phyloP scores from a whole-genome alignment of 768 basidiomycete species.

The Lanmaoa rubissima region DNA sequence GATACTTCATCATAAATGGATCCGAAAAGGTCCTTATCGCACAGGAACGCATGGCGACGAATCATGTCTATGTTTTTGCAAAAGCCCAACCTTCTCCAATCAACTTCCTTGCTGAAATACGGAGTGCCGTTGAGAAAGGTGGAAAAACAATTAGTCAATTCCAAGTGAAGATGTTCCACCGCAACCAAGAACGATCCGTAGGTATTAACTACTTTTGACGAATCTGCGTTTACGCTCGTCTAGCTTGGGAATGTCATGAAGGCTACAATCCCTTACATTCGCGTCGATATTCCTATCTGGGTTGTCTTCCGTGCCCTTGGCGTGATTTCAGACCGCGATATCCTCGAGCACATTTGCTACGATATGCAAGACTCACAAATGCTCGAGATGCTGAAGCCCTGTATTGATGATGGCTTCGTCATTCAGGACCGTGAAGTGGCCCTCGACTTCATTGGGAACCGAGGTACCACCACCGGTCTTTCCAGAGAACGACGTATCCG shows the following conservation, averaged over 20 bases:
- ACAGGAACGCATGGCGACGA: slow-evolving; percentile 98
- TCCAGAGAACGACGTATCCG: slow-evolving; percentile 90
- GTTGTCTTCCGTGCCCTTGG: slow-evolving; percentile 98
- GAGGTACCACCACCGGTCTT: slow-evolving; percentile 92
- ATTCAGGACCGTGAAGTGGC: slow-evolving; percentile 98
- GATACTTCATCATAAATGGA: slow-evolving; percentile 99
- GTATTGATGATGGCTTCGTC: slow-evolving; percentile 97
- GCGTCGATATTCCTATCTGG: slow-evolving; percentile 97
- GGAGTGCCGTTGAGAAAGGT: slow-evolving; percentile 95
- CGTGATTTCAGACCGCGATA: slow-evolving; percentile 96
- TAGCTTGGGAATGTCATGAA: slow-evolving; percentile 92
- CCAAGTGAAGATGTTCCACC: slow-evolving; percentile 95
- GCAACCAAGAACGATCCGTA: slow-evolving; percentile 86
- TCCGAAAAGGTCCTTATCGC: slow-evolving; percentile 99
- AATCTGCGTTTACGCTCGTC: slow-evolving; percentile 2
- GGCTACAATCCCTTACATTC: slow-evolving; percentile 97
- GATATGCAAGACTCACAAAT: slow-evolving; percentile 95
- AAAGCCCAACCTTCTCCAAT: slow-evolving; percentile 97
- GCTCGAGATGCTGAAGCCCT: slow-evolving; percentile 97
- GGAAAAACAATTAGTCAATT: slow-evolving; percentile 98
- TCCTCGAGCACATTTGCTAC: slow-evolving; percentile 97
- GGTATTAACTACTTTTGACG: slow-evolving; percentile 26
- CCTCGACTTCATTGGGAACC: slow-evolving; percentile 96
- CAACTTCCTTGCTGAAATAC: slow-evolving; percentile 94
- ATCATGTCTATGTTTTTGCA: slow-evolving; percentile 98